Conservation (phyloP, 2,329 filamentous ascomycete genomes). For the Colletotrichum sp. region DNA sequence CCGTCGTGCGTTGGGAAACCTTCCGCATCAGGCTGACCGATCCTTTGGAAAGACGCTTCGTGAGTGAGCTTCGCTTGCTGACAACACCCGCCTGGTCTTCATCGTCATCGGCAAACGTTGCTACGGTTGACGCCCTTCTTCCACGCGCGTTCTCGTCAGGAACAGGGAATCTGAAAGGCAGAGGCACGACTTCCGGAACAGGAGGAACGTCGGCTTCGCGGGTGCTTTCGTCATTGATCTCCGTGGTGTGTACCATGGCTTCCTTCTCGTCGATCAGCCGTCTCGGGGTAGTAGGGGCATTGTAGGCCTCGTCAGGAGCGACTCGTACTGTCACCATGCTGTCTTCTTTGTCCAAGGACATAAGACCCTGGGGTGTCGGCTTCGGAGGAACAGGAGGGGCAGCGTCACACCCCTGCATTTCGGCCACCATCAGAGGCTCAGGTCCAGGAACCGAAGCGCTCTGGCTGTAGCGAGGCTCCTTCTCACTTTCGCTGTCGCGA, state of each 20-base stretch:
- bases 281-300: slow-evolving; percentile 24
- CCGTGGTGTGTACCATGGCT: background rate
- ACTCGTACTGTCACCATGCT: slow-evolving; percentile 59
- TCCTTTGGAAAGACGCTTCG: slow-evolving; percentile 53
- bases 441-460: slow-evolving; percentile 11
- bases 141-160: slow-evolving; percentile 38
- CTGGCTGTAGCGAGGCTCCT: slow-evolving; percentile 30
- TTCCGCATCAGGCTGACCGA: slow-evolving; percentile 45
- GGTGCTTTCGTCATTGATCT: background rate
- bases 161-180: slow-evolving; percentile 68
- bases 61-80: slow-evolving; percentile 42
- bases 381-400: slow-evolving; percentile 25
- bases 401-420: slow-evolving; percentile 44
- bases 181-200: slow-evolving; percentile 62
- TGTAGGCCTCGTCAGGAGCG: slow-evolving; percentile 50
- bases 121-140: slow-evolving; percentile 68
- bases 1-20: slow-evolving; percentile 35
- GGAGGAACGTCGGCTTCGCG: slow-evolving; percentile 35
- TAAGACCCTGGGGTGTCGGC: slow-evolving; percentile 41
- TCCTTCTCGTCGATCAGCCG: background rate
- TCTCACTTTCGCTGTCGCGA: slow-evolving; percentile 54
- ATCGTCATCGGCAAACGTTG: slow-evolving; percentile 71
- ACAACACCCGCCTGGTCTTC: slow-evolving; percentile 34
- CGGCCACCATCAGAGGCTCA: slow-evolving; percentile 41
- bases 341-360: slow-evolving; percentile 45